Base-by-base conservation (phyloP, 495 filamentous ascomycete species). In the Penicillium verhagenii region DNA sequence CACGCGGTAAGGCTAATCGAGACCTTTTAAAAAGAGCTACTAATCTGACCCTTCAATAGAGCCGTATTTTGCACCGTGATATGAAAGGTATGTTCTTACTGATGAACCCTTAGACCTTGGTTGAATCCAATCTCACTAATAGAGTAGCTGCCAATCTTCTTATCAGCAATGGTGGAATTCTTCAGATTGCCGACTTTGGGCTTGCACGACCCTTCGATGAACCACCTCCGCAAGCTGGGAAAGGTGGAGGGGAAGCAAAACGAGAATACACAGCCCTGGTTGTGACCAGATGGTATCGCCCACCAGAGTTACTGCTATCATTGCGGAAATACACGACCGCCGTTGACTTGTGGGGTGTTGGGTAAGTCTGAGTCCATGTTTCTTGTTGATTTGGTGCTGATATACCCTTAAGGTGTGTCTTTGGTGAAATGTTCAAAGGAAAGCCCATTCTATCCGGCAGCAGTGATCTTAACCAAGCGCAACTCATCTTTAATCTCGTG, bases 301-400 rank as follows among this genome's bases (percentile, higher is more conserved):
- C 94, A 53, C 94, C 94, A 11, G 94, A 99, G 77, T 79, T 99
- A 8, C 77, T 99, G 20, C 77, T 99, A 31, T 86, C 91, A 44
- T 79, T 97, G 10, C 86, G 88, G 56, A 80, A 79, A 52, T 99
- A 99, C 66, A 99, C 94, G 28, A 89, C 94, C 20, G 92, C 94
- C 3, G 96, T 99, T 67, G 94, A 99, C 71, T 81, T 97, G 79
- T 99, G 94, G 94, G 94, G 94, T 65, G 92, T 96, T 61, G 93
- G 93, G 88, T 93, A 79, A 76, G 78, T 43, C 53, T 18, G 2
- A 40, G 20, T 9, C 31, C 45, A 16, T 39, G 38, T 35, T 54
- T 24, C 16, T 29, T 37, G 13, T 18, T 16, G 14, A 10, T 25
- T 29, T 46, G 7, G 42, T 46, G 47, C 67, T 64, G 49, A 63